These are phyloP conservation scores for Pseudopyrenochaeta lycopersici DNA, from an alignment of 2,329 filamentous ascomycete species.

Conservation along the genomic window DNA sequence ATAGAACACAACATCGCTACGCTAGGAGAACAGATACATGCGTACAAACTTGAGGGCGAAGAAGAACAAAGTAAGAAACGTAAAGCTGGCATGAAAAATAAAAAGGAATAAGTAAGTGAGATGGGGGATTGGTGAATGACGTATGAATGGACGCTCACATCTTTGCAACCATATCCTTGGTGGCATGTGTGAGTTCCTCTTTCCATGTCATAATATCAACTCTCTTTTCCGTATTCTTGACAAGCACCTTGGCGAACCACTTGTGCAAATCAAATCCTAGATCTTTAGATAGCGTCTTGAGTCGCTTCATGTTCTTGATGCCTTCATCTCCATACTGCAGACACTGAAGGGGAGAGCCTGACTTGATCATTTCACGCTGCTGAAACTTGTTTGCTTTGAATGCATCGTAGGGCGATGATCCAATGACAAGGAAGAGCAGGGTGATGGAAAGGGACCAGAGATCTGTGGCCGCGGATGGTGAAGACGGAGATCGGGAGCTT, in stretches of 20 bases:
- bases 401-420: constrained; percentile 52
- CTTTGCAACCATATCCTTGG: not conserved
- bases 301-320: constrained; percentile 33
- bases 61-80: too few relatives aligned
- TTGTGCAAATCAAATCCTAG: constrained; percentile 38
- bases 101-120: too few relatives aligned
- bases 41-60: too few relatives aligned
- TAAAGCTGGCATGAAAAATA: too few relatives aligned
- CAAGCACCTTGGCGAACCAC: constrained; percentile 52
- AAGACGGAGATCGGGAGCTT: constrained; percentile 22
- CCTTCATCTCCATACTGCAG: constrained; percentile 47
- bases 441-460: constrained; percentile 58
- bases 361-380: constrained; percentile 55
- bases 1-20: too few relatives aligned
- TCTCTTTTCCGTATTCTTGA: constrained; percentile 36
- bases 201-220: constrained; percentile 43
- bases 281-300: constrained; percentile 37
- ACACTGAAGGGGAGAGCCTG: constrained; percentile 52
- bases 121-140: too few relatives aligned
- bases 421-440: constrained; percentile 54
- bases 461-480: constrained; percentile 49
- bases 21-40: too few relatives aligned
- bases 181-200: not conserved
- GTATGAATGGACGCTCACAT: not conserved
- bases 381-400: constrained; percentile 52